Percentiles rank a stretch among this genome's conserved stretches.
These are phyloP conservation scores for Alternaria arborescens DNA, from an alignment of 2,329 filamentous ascomycete genomes.

Conservation along the genomic window DNA sequence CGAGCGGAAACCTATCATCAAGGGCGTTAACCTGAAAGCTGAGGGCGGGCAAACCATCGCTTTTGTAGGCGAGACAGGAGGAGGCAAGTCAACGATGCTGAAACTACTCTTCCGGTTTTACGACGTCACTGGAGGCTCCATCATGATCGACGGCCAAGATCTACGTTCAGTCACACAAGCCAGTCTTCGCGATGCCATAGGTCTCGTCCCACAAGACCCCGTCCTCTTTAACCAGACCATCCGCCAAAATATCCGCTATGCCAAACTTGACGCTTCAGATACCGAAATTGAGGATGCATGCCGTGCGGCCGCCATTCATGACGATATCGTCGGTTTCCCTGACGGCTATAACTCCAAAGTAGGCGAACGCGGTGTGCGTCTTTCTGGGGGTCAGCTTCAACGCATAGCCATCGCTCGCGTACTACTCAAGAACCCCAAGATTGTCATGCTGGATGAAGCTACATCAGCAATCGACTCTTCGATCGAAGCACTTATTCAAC, in stretches of 20 bases:
- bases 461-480: conserved; percentile 85
- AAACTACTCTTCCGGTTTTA: conserved; percentile 70
- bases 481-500: conserved; percentile 72
- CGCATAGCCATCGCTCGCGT: conserved; percentile 76
- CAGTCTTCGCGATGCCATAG: conserved; percentile 66
- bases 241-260: conserved; percentile 71
- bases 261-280: conserved; percentile 67
- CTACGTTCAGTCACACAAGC: conserved; percentile 66
- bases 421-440: conserved; percentile 79
- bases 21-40: conserved; percentile 59
- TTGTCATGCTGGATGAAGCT: conserved; percentile 86
- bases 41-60: conserved; percentile 65
- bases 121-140: conserved; percentile 63
- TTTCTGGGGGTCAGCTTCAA: conserved; percentile 73
- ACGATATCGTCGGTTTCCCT: conserved; percentile 68
- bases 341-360: conserved; percentile 53
- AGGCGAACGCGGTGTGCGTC: conserved; percentile 52
- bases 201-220: conserved; percentile 71
- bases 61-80: conserved; percentile 69
- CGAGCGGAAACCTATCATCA: conserved; percentile 60
- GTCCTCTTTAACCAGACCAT: conserved; percentile 71
- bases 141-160: conserved; percentile 67
- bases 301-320: conserved; percentile 68
- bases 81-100: conserved; percentile 69
- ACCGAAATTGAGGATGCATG: conserved; percentile 69